A percentile compares a stretch with the other conserved stretches of the same genome.
Conservation (phyloP, 345 rosid species). For the Acer saccharum region DNA sequence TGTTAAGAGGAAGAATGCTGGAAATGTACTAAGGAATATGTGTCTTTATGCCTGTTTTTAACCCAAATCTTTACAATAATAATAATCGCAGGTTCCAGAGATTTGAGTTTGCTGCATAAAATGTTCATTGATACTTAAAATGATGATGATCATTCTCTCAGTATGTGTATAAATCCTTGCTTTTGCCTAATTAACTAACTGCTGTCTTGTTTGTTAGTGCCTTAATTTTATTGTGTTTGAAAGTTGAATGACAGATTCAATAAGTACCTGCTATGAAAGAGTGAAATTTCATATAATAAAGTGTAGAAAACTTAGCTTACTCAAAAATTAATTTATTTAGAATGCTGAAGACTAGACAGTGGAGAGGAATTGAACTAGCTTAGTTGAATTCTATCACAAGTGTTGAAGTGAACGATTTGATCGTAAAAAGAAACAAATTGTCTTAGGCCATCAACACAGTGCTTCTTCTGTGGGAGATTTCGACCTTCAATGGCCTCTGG, state of each 20-base stretch:
- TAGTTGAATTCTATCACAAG: too few species aligned
- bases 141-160: not conserved
- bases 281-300: not conserved
- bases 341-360: too few species aligned
- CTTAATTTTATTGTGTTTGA: not conserved
- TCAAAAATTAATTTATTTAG: too few species aligned
- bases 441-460: too few species aligned
- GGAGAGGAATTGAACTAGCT: too few species aligned
- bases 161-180: not conserved
- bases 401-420: too few species aligned
- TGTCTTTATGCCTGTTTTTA: not conserved
- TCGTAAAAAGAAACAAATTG: too few species aligned
- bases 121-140: not conserved
- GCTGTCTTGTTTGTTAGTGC: not conserved
- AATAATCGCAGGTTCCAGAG: not conserved
- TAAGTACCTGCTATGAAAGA: too few species aligned
- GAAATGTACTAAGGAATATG: conserved; percentile 28
- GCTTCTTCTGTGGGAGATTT: too few species aligned
- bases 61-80: conserved; percentile 1
- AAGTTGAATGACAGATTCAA: not conserved
- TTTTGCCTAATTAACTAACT: not conserved
- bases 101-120: conserved; percentile 10
- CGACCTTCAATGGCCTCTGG: too few species aligned
- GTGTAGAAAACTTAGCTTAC: too few species aligned
- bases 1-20: conserved; percentile 87